phyloP scores from a whole-genome alignment of 1,139 yeast genomes.

The Nadsonia starkeyi-henricii region DNA sequence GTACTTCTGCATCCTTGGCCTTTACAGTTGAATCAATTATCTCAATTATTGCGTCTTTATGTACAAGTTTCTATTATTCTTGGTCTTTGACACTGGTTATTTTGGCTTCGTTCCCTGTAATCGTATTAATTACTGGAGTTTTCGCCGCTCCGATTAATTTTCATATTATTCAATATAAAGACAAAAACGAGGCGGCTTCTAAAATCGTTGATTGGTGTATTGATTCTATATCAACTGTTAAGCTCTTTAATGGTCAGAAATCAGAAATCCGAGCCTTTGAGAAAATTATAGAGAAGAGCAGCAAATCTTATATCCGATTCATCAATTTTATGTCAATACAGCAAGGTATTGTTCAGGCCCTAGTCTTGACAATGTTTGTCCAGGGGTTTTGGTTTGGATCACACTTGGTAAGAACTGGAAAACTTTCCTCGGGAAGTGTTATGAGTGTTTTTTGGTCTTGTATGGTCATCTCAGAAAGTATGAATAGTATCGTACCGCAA shows the following conservation, averaged over 20 bases:
- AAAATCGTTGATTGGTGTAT: slow-evolving; percentile 60
- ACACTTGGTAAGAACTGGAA: slow-evolving; percentile 39
- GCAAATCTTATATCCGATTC: slow-evolving; percentile 33
- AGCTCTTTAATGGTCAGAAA: slow-evolving; percentile 44
- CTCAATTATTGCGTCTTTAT: slow-evolving; percentile 41
- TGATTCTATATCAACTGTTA: slow-evolving; percentile 43
- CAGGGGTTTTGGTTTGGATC: slow-evolving; percentile 91
- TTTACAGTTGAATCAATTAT: slow-evolving; percentile 38
- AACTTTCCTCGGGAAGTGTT: slow-evolving; percentile 44
- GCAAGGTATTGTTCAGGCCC: slow-evolving; percentile 39
- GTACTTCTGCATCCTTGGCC: slow-evolving; percentile 57
- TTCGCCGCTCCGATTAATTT: slow-evolving; percentile 40
- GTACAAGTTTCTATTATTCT: slow-evolving; percentile 59
- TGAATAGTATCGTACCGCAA: slow-evolving; percentile 21
- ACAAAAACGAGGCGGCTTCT: slow-evolving; percentile 40
- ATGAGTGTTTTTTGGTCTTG: slow-evolving; percentile 78
- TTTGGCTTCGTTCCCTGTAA: slow-evolving; percentile 57
- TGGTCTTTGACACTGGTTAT: slow-evolving; percentile 77
- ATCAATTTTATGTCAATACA: slow-evolving; percentile 43
- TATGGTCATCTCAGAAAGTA: slow-evolving; percentile 47
- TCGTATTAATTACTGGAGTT: slow-evolving; percentile 34
- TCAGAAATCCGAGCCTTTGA: slow-evolving; percentile 37
- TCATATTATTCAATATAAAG: slow-evolving; percentile 45
- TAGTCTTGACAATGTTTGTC: slow-evolving; percentile 63
- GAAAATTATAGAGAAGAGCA: slow-evolving; percentile 30